Evolutionary conservation across 768 basidiomycete species (phyloP).

Genomic region (Tulasnella sp.): DNA sequence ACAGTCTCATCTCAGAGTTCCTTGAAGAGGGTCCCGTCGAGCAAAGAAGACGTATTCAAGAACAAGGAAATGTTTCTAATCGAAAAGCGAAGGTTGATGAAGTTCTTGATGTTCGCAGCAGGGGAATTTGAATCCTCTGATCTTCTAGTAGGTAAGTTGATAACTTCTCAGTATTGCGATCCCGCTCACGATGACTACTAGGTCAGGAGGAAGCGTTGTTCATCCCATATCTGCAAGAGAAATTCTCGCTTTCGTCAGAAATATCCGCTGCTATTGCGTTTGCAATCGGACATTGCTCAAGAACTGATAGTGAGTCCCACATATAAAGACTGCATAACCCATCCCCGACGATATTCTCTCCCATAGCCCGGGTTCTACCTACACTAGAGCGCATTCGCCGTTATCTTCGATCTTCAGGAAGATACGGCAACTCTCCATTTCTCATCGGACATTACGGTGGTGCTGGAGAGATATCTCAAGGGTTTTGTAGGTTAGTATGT

Average conservation of each 20-base stretch:
- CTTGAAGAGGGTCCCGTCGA: constrained; percentile 62
- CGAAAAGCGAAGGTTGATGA: constrained; percentile 85
- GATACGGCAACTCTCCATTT: constrained; percentile 81
- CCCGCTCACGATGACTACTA: no score
- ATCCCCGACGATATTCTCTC: constrained; percentile 3
- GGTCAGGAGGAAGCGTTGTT: constrained; percentile 47
- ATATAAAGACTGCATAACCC: background rate
- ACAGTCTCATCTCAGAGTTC: constrained; percentile 19
- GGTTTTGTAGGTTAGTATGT: constrained; percentile 40
- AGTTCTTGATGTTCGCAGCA: constrained; percentile 71
- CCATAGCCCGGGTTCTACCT: constrained; percentile 49
- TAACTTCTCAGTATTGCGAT: background rate
- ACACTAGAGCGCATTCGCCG: constrained; percentile 56
- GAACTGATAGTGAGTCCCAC: constrained; percentile 38
- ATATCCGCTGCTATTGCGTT: constrained; percentile 54
- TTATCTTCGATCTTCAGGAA: constrained; percentile 66
- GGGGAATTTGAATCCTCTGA: constrained; percentile 49
- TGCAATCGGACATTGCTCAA: constrained; percentile 60
- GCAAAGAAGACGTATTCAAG: constrained; percentile 90
- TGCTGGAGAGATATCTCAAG: constrained; percentile 82
- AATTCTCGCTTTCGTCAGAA: constrained; percentile 48
- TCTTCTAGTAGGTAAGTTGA: constrained; percentile 28
- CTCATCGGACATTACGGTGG: constrained; percentile 94
- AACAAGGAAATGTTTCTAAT: constrained; percentile 58
- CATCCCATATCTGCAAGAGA: constrained; percentile 44